Evolutionary conservation across 345 rosid species (phyloP), one percentile per base, ranked within the genome.

Genomic region (Corchorus olitorius): DNA sequence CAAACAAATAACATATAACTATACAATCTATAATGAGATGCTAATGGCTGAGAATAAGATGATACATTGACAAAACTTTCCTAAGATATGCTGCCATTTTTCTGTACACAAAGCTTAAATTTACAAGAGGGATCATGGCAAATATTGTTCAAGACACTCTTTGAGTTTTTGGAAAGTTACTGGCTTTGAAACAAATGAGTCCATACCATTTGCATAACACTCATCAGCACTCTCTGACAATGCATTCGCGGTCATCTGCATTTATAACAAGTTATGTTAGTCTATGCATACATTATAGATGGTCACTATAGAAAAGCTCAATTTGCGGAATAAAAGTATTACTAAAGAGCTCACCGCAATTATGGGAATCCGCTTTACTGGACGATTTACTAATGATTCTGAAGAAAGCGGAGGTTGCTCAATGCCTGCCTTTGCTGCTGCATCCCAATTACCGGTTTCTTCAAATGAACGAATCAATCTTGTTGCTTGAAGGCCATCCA

Each of bases 171-270:
- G 93, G 79, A 88, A 89, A 13, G 98, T 93, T 73, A 92, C 89
- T 20, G 99, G 99, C 80, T 95, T 93, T 11, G 99, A 93, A 68
- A 90, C 91, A 76, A 93, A 95, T 0, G 99, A 95, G 76, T 93
- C 95, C 96, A 95, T 95, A 58, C 99, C 99, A 60, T 91, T 95
- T 61, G 91, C 90, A 59, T 61, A 95, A 81, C 99, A 96, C 79
- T 96, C 97, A 10, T 92, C 97, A 72, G 92, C 91, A 79, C 97
- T 93, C 82, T 93, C 99, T 37, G 98, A 83, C 81, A 90, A 81
- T 56, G 99, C 89, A 80, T 92, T 95, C n/a, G 98, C 97, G 10
- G 97, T 93, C 97, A 96, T 90, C 99, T 93, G 91, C 92, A 83
- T 41, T 78, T 34, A 22, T 55, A 46, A 35, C 9, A 9, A 61